Conservation (phyloP, 768 basidiomycete species). For the Clavulina sp. region DNA sequence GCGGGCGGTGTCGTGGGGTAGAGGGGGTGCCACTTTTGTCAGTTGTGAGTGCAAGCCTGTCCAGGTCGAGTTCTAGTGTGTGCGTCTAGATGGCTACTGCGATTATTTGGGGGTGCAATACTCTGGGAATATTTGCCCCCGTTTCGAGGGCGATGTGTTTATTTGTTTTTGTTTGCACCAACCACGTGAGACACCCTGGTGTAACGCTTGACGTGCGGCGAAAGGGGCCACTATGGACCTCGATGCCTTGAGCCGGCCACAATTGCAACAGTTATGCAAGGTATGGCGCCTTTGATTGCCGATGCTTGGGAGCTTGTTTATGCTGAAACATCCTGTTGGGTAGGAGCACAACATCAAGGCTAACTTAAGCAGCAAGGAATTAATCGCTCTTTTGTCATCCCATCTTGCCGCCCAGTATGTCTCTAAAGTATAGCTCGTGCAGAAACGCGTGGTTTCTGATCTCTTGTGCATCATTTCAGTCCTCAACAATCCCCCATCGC, state of each 20-base stretch:
- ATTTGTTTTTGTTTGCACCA: too few species aligned
- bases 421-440: background rate
- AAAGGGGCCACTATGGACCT: background rate
- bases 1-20: too few species aligned
- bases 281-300: background rate
- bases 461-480: background rate
- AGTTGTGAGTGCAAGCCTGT: too few species aligned
- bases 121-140: too few species aligned
- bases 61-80: too few species aligned
- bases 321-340: background rate
- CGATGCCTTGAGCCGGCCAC: background rate
- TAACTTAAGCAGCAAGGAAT: background rate
- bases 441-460: background rate
- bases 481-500: background rate
- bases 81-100: too few species aligned
- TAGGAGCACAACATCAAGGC: slow-evolving; percentile 4
- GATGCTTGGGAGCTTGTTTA: background rate
- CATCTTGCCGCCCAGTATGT: slow-evolving; percentile 1
- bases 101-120: too few species aligned
- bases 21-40: too few species aligned
- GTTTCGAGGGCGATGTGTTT: too few species aligned
- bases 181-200: too few species aligned
- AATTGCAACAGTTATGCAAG: slow-evolving; percentile 4
- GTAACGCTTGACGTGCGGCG: background rate
- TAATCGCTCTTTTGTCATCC: background rate